Percentiles rank a stretch among this genome's conserved stretches.
These are phyloP conservation scores for Beverwykella pulmonaria DNA, from an alignment of 495 filamentous ascomycete genomes.

Conservation along the genomic window DNA sequence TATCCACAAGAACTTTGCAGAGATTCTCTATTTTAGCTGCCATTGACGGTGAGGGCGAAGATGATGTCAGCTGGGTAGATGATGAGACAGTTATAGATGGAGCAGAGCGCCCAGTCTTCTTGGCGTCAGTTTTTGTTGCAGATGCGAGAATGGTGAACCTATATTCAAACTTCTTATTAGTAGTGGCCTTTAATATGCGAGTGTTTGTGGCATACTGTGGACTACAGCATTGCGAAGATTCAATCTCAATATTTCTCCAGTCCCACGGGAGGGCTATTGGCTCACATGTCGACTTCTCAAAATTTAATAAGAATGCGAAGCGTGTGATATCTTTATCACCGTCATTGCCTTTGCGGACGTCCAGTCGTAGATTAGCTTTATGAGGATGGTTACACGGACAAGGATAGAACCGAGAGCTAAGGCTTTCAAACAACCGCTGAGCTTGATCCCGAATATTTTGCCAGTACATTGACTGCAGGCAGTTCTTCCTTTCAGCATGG, in stretches of 20 bases:
- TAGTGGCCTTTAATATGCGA: no score
- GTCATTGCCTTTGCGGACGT: constrained; percentile 31
- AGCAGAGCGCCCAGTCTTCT: no score
- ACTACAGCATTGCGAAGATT: neutral
- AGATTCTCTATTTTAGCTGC: constrained; percentile 2
- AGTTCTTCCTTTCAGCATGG: constrained; percentile 3
- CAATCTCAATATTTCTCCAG: constrained; percentile 1
- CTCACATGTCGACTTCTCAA: neutral
- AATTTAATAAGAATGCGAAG: constrained; percentile 37
- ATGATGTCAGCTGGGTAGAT: no score
- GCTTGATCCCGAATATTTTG: constrained; percentile 30
- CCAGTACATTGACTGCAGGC: constrained; percentile 21
- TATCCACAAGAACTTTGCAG: neutral
- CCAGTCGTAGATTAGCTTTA: constrained; percentile 37
- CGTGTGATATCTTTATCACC: neutral
- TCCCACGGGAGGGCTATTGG: neutral
- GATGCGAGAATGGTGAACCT: no score
- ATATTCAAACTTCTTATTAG: no score
- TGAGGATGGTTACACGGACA: constrained; percentile 36
- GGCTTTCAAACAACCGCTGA: constrained; percentile 27
- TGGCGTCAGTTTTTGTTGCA: no score
- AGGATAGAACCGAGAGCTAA: constrained; percentile 27
- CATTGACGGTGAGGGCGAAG: no score
- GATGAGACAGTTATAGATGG: no score
- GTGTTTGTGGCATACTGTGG: no score